A percentile compares a stretch with the other conserved stretches of the same genome.
Evolutionary conservation across 148 eudicot species (phyloP).

Genomic region (Rhododendron griersonianum): DNA sequence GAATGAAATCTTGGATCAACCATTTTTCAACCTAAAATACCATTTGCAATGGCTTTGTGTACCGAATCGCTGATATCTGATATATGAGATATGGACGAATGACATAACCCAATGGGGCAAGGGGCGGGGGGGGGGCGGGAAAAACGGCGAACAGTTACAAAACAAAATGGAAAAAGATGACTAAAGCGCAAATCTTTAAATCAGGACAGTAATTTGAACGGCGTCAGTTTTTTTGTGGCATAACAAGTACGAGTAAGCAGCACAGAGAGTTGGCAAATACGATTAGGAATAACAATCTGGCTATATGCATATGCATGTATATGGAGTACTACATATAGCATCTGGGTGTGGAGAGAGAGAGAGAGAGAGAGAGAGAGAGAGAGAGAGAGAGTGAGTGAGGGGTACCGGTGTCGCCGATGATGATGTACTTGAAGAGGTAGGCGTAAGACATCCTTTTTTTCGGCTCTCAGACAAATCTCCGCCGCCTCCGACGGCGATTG

Average conservation of each 20-base stretch:
- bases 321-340: background rate
- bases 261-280: background rate
- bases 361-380: background rate
- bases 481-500: background rate
- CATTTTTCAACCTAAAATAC: background rate
- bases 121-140: too few species aligned
- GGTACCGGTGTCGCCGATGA: slow-evolving; percentile 80
- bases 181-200: background rate
- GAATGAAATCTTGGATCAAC: background rate
- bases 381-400: background rate
- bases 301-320: too few species aligned
- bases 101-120: background rate
- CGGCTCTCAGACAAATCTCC: background rate
- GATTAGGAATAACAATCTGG: too few species aligned
- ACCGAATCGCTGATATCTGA: background rate
- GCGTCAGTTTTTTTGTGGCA: background rate
- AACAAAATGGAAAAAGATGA: background rate
- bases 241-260: background rate
- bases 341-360: background rate
- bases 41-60: background rate
- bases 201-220: background rate
- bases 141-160: too few species aligned
- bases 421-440: slow-evolving; percentile 81
- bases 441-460: slow-evolving; percentile 59
- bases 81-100: background rate